Conservation (phyloP, 202 grass and related monocot genomes). For the Sporobolus alterniflorus region DNA sequence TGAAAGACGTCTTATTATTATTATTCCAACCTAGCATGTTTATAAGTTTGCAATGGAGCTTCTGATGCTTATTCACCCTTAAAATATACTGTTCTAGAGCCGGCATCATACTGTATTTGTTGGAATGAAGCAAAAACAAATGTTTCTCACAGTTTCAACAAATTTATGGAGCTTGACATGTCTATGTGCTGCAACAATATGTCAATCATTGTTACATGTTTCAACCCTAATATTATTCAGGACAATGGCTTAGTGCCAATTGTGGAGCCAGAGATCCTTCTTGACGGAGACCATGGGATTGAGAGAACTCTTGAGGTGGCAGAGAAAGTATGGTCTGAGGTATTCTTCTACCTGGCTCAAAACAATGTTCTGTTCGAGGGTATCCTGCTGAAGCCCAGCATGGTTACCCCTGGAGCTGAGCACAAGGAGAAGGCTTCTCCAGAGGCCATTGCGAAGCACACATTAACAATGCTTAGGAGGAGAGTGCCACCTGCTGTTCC, state of each 20-base stretch:
- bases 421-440: conserved; percentile 91
- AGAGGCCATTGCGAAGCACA: conserved; percentile 79
- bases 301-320: conserved; percentile 92
- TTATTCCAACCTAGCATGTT: not conserved
- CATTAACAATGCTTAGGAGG: conserved; percentile 83
- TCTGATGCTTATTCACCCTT: not conserved
- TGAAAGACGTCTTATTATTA: not conserved
- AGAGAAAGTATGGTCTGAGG: conserved; percentile 96
- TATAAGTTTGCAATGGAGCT: not conserved
- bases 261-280: conserved; percentile 97
- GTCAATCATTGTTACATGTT: conserved; percentile 5
- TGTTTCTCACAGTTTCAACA: not conserved
- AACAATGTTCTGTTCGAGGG: conserved; percentile 98
- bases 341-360: conserved; percentile 91
- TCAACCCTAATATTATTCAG: conserved; percentile 39
- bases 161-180: not conserved
- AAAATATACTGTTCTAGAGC: not conserved
- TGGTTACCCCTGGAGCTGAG: conserved; percentile 97
- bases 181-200: not conserved
- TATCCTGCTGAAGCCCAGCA: conserved; percentile 96
- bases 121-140: not conserved
- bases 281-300: conserved; percentile 85
- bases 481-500: conserved; percentile 91
- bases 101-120: not conserved
- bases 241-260: conserved; percentile 95